Conservation (phyloP, 345 rosid genomes). For the Iberis pinnata region DNA sequence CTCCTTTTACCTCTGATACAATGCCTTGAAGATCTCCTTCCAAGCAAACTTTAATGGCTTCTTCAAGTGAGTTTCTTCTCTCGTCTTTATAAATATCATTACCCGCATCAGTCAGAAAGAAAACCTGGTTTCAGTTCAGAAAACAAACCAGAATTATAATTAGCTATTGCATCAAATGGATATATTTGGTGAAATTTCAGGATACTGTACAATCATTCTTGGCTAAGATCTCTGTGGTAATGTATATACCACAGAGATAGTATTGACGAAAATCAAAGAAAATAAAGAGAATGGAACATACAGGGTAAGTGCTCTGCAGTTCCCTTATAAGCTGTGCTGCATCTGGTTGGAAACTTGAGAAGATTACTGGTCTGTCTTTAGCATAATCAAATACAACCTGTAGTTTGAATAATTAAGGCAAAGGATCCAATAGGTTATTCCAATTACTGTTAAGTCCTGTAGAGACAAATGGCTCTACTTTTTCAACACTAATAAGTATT, state of each 20-base stretch:
- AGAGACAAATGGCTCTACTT: too few species aligned
- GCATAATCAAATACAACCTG: slow-evolving; percentile 61
- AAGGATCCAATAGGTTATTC: too few species aligned
- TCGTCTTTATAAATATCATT: slow-evolving; percentile 42
- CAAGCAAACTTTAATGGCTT: slow-evolving; percentile 62
- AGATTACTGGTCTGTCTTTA: slow-evolving; percentile 58
- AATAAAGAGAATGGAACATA: slow-evolving; percentile 27
- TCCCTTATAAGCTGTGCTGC: slow-evolving; percentile 66
- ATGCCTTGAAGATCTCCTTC: slow-evolving; percentile 77
- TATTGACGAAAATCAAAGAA: background rate
- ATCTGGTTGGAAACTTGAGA: slow-evolving; percentile 91
- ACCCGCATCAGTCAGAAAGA: slow-evolving; percentile 75
- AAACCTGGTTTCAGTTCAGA: slow-evolving; percentile 39
- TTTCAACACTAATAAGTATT: background rate
- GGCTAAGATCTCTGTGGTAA: too few species aligned
- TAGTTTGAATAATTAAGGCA: background rate
- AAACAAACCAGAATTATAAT: background rate
- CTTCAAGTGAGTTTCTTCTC: slow-evolving; percentile 85
- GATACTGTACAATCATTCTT: background rate
- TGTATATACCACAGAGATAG: too few species aligned
- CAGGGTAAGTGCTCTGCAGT: slow-evolving; percentile 71
- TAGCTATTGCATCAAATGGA: background rate
- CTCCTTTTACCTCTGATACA: slow-evolving; percentile 76
- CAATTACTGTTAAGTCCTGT: too few species aligned
- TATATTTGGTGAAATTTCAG: background rate